A percentile compares a stretch with the other conserved stretches of the same genome.
These are phyloP conservation scores for Coemansia erecta DNA, from an alignment of 192 early-diverging fungal genomes.

Conservation along the genomic window DNA sequence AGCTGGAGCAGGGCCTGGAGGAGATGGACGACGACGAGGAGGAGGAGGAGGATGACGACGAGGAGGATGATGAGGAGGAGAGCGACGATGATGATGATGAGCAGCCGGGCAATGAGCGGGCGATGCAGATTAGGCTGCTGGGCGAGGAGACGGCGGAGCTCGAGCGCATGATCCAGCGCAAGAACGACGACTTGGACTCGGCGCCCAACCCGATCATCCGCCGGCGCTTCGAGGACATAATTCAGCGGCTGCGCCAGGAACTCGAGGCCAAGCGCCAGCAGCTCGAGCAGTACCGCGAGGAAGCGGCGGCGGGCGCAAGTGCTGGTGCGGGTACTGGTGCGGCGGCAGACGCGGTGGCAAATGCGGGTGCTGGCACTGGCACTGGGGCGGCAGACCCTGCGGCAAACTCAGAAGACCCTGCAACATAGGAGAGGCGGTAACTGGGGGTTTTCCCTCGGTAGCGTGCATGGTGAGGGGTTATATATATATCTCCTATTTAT, in stretches of 20 bases:
- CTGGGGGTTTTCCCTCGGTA: too few relatives aligned
- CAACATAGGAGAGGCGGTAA: too few relatives aligned
- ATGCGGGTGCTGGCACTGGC: background rate
- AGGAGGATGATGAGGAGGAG: conserved; percentile 18
- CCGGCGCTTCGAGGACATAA: conserved; percentile 42
- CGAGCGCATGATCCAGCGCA: conserved; percentile 34
- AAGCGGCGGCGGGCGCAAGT: background rate
- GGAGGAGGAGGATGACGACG: conserved; percentile 22
- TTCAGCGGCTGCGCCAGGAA: conserved; percentile 35
- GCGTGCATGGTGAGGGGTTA: too few relatives aligned
- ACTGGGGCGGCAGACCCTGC: background rate
- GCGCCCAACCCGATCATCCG: conserved; percentile 47
- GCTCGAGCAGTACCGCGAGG: conserved; percentile 22
- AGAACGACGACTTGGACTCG: conserved; percentile 41
- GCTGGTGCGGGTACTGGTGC: background rate
- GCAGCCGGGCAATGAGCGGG: conserved; percentile 35
- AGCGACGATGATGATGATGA: conserved; percentile 27
- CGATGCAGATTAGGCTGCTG: conserved; percentile 39
- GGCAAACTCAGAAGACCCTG: background rate
- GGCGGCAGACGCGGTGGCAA: background rate
- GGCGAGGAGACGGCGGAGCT: conserved; percentile 45
- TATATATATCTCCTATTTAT: background rate
- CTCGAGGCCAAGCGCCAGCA: conserved; percentile 30
- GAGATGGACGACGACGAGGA: conserved; percentile 35
- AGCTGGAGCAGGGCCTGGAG: conserved; percentile 37